phyloP scores from a whole-genome alignment of 2,329 filamentous ascomycete species.

The Septoria petroselini region DNA sequence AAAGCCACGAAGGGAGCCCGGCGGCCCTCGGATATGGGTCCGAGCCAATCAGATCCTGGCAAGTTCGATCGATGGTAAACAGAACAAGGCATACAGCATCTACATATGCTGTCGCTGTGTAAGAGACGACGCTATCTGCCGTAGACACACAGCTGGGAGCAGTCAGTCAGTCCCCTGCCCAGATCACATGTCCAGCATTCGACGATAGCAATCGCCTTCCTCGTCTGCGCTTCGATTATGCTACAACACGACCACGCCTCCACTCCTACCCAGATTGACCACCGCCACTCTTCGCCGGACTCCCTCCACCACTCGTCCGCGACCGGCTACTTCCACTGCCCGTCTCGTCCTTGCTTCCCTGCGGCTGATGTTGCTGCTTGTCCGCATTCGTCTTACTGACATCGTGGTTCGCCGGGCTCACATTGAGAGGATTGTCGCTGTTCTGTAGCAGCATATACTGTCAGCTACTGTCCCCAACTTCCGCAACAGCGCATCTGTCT shows the following conservation, averaged over 20 bases:
- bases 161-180: no score
- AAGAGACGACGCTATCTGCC: no score
- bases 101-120: no score
- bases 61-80: no score
- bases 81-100: no score
- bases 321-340: slow-evolving; percentile 33
- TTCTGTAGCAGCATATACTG: slow-evolving; percentile 22
- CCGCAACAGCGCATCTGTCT: background rate
- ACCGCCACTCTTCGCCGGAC: slow-evolving; percentile 39
- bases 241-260: background rate
- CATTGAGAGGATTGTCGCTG: slow-evolving; percentile 53
- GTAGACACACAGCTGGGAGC: no score
- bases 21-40: no score
- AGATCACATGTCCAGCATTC: background rate
- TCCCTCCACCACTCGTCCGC: slow-evolving; percentile 30
- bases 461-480: background rate
- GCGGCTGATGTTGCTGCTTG: slow-evolving; percentile 40
- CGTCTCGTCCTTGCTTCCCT: slow-evolving; percentile 37
- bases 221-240: background rate
- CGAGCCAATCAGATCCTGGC: no score
- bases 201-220: background rate
- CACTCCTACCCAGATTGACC: slow-evolving; percentile 13
- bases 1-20: no score
- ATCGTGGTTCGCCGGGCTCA: slow-evolving; percentile 59
- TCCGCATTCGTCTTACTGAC: slow-evolving; percentile 49